A percentile compares a stretch with the other conserved stretches of the same genome.
Evolutionary conservation across 2,329 filamentous ascomycete genomes (phyloP).

Genomic region (Apiospora sp.): DNA sequence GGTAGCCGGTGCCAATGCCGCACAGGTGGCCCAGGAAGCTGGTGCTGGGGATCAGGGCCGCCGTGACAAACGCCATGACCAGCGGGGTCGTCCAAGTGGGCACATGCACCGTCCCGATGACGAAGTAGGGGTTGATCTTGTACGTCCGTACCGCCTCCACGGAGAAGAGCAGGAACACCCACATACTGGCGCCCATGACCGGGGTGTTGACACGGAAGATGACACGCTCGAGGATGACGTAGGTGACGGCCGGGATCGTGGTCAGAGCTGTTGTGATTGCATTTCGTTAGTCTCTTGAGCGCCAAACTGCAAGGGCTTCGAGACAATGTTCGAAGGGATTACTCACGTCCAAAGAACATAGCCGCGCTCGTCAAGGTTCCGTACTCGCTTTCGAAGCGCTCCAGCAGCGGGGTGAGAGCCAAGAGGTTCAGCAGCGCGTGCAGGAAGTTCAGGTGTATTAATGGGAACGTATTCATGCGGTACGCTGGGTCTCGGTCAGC

Average conservation of each 20-base stretch:
- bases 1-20: conserved; percentile 83
- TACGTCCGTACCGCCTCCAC: conserved; percentile 88
- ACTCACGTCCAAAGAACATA: conserved; percentile 90
- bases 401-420: conserved; percentile 85
- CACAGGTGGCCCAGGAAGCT: conserved; percentile 89
- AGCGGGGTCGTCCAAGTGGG: conserved; percentile 93
- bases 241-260: conserved; percentile 82
- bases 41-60: conserved; percentile 79
- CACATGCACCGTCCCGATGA: conserved; percentile 69
- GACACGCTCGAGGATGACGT: conserved; percentile 79
- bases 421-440: conserved; percentile 83
- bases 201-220: conserved; percentile 75
- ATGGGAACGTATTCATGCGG: conserved; percentile 88
- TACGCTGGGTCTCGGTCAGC: conserved; percentile 68
- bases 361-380: conserved; percentile 88
- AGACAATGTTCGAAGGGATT: neutral
- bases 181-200: conserved; percentile 87
- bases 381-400: conserved; percentile 91
- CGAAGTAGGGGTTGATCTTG: conserved; percentile 80
- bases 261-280: conserved; percentile 66
- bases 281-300: neutral
- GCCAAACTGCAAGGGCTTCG: neutral
- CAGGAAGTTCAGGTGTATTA: conserved; percentile 83
- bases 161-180: conserved; percentile 88
- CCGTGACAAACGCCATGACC: conserved; percentile 76